Evolutionary conservation across 1,139 yeast genomes (phyloP), one percentile per base, ranked within the genome.

Genomic region (Saccharomycopsis crataegensis): DNA sequence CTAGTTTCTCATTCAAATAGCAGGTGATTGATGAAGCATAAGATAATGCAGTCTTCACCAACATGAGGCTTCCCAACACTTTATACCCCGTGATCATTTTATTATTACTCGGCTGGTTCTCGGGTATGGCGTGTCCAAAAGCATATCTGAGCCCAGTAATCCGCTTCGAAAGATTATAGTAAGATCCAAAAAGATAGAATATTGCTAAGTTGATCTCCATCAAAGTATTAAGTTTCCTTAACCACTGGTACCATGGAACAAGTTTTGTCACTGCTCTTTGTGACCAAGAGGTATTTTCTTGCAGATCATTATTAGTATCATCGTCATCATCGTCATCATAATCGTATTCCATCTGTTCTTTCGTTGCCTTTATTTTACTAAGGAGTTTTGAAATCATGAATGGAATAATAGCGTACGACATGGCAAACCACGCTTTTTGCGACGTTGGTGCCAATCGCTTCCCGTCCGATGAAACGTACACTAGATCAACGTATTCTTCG

Each of bases 401-500:
- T 1, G 93, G 91, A 2, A 82, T 60, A 2, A 82, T 48, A 0
- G 84, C 77, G 62, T 81, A 83, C 1, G 81, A 70, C 2, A 75
- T 47, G 0, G 83, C 68, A 60, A 82, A 84, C 12, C 79, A 77
- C 1, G 80, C 49, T 55, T 84, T 69, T n/a, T 72, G 70, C 8
- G 68, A 59, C 33, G 72, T 37, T 43, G 68, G 71, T 1, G 88
- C 86, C n/a, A 84, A 66, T 34, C 70, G 63, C 32, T 62, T 71
- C 0, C 83, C 88, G 52, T 67, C 69, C 56, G 75, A 73, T 56
- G 66, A 75, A 6, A 87, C 86, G 63, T 89, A 88, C 17, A 85
- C 72, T 56, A 91, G 71, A 67, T 91, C 96, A 16, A 91, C 93
- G 66, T 91, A 91, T 67, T 93, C 98, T 65, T 91, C 98, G 0